Percentiles rank a stretch among this genome's conserved stretches.
These are phyloP conservation scores for Stagonosporopsis tanaceti DNA, from an alignment of 2,329 filamentous ascomycete genomes.

Conservation along the genomic window DNA sequence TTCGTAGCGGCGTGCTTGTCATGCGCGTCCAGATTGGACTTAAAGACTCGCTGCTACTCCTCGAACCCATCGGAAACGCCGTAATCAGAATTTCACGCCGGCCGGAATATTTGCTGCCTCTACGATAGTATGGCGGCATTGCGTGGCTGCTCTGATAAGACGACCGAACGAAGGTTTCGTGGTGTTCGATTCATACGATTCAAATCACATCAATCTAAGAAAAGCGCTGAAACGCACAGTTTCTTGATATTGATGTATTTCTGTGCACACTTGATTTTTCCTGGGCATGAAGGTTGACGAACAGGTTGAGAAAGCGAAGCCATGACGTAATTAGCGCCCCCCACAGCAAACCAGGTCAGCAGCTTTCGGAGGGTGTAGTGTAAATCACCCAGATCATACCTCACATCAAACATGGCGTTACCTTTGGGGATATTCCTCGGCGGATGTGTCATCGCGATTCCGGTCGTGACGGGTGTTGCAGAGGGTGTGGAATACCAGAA, in stretches of 20 bases:
- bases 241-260: too few species aligned
- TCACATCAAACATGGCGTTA: conserved; percentile 27
- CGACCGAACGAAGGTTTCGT: too few species aligned
- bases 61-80: too few species aligned
- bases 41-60: too few species aligned
- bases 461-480: conserved; percentile 60
- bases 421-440: conserved; percentile 49
- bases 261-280: too few species aligned
- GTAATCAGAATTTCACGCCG: too few species aligned
- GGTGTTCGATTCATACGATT: too few species aligned
- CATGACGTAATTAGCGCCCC: conserved; percentile 17
- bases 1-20: not conserved
- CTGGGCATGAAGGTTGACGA: not conserved
- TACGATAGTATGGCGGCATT: too few species aligned
- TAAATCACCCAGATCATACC: not conserved
- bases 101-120: too few species aligned
- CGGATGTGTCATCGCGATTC: conserved; percentile 54
- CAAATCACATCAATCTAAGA: too few species aligned
- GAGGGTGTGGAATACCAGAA: conserved; percentile 60
- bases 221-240: too few species aligned
- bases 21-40: not conserved
- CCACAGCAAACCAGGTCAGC: not conserved
- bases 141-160: too few species aligned
- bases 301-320: not conserved
- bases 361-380: not conserved